Percentiles rank a stretch among this genome's conserved stretches.
Conservation (phyloP, 768 basidiomycete species). For the Hydnum rufescens region DNA sequence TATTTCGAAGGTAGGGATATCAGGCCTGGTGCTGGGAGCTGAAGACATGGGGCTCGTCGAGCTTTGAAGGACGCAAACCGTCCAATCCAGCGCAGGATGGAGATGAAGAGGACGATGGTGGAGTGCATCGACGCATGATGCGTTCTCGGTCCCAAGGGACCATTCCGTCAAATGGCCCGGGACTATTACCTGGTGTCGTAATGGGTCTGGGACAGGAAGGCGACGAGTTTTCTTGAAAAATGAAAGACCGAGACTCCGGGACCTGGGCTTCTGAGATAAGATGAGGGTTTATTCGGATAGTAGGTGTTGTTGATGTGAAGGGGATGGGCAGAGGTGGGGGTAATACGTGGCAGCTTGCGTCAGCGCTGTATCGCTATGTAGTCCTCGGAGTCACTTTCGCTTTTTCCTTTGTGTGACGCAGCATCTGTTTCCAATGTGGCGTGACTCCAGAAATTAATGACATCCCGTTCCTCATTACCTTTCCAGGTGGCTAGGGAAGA, state of each 20-base stretch:
- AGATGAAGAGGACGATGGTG: too few species aligned
- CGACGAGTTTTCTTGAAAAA: background rate
- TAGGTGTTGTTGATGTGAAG: background rate
- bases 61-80: too few species aligned
- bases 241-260: too few species aligned
- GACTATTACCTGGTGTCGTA: too few species aligned
- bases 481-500: background rate
- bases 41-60: too few species aligned
- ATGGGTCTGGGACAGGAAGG: constrained; percentile 9
- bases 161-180: too few species aligned
- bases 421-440: too few species aligned
- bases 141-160: too few species aligned
- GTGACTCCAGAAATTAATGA: background rate
- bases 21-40: background rate
- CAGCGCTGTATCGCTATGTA: background rate
- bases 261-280: too few species aligned
- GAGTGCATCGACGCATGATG: too few species aligned
- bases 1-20: constrained; percentile 22
- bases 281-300: background rate
- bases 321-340: background rate
- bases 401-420: too few species aligned
- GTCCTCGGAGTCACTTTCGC: background rate
- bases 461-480: background rate
- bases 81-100: too few species aligned
- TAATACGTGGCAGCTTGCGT: background rate